Base-by-base conservation (phyloP, 345 rosid species). In the Gossypium sturtianum region DNA sequence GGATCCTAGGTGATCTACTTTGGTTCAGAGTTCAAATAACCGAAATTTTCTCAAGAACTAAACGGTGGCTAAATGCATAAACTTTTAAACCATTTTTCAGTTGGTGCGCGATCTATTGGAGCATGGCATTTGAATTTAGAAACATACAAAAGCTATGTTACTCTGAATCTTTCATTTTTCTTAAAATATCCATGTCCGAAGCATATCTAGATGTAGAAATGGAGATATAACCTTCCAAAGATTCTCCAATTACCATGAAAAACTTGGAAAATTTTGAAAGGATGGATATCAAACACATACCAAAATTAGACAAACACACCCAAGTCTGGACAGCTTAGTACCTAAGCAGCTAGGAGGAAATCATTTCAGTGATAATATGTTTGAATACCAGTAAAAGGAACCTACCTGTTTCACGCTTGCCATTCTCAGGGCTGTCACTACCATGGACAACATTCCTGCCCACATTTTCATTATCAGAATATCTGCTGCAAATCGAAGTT, bases 401-500 rank as follows among this genome's bases (percentile, higher is more conserved):
- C 13, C 61, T 80, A 92, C 98, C 97, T 66, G 90, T 83, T 85
- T 92, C 98, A 67, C 98, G 97, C 83, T 87, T 82, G 77, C 98
- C 98, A 77, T 95, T 95, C 67, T 93, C 97, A 75, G 94, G 96
- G 83, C 98, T 95, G 80, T 92, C 98, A 78, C 99, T 95, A 54
- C 99, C 99, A 80, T 95, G 99, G 66, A 95, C 82, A 44, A 91
- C 91, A 79, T 93, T 95, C 87, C 99, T 95, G 94, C 78, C 68
- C 58, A 84, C 52, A 66, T 45, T 25, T 79, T 73, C 48, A 74
- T 69, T 47, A 71, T 69, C 77, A 80, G 74, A 73, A 70, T 47
- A 38, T 71, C 73, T 45, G 17, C 2, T 2, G 45, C 45, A 57
- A 66, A 49, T 71, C 9, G 17, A 43, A 48, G 38, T 19, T 12